Evolutionary conservation across 352 stramenopile genomes (phyloP), one percentile per base, ranked within the genome.

Genomic region (Pythium aphanidermatum): DNA sequence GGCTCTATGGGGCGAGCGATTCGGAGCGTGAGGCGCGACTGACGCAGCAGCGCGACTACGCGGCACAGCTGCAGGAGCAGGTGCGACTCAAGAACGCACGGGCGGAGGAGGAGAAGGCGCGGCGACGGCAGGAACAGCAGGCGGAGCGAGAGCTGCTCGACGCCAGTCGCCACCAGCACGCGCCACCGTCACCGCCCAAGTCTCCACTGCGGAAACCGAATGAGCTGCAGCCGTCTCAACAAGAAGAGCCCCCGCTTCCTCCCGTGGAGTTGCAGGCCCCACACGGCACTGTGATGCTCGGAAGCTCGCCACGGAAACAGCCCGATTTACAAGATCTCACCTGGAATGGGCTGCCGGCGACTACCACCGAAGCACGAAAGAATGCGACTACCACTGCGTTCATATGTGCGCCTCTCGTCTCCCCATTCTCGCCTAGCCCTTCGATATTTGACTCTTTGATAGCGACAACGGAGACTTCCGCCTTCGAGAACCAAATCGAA

Each of bases 51-150:
- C 56, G 71, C 19, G 70, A 79, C 55, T 86, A 86, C 36, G 74
- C 74, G 16, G 74, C 71, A 28, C 65, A 81, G 51, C 63, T 86
- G 20, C 74, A 86, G 44, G 60, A 83, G 39, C 74, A 86, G 53
- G 69, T 82, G 41, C 55, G 57, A 0, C 49, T 68, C 35, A 86
- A 86, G 49, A 68, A 83, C 41, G 69, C 55, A 9, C 51, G 59
- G 8, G 55, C 48, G 16, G 65, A 83, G 25, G 41, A 71, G 16
- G 71, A 72, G 12, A 77, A 73, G 25, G 47, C 50, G 31, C 69
- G 44, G 4, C 63, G 56, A 27, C 49, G 41, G 14, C 56, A 68
- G 17, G 74, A 86, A 26, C 67, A 81, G 60, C 69, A 68, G n/a
- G 28, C 58, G 8, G 71, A 86, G 45, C 41, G 74, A 17, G 65